Evolutionary conservation across 1,284 basidiomycete species (phyloP), one percentile per base, ranked within the genome.

Genomic region (Papiliotrema flavescens): DNA sequence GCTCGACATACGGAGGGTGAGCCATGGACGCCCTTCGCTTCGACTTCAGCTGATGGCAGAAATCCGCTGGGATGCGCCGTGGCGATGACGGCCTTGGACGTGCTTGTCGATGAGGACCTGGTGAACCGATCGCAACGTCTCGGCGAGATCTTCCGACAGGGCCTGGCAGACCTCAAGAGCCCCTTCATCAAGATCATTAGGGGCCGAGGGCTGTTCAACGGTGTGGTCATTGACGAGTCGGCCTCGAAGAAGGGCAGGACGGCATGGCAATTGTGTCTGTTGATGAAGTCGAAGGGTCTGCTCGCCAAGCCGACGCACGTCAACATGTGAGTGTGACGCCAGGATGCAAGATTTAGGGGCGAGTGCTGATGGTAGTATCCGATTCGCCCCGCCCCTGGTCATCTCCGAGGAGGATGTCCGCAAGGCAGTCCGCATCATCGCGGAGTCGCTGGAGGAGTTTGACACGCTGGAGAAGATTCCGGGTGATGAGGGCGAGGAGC

Each of bases 11-110:
- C 60, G 91, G 90, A 67, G 91, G 90, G 87, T 89, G 62, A 58
- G 84, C 76, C 13, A 28, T 2, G 39, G n/a, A 36, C 46, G 39
- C 52, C 19, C 28, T 51, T 22, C 2, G 53, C 15, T 45, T 49
- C 34, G 54, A 43, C 45, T 22, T 13, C 44, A 23, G 37, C 56
- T 63, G 53, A 61, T 36, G 17, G 13, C 53, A 90, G 90, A 39
- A 98, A 98, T 76, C 96, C 96, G 0, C 82, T 98, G 34, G 96
- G 88, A 11, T 96, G 91, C 65, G 95, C 96, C 19, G 90, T 97
- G 13, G 90, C 94, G 28, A 88, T 89, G 73, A 88, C 93, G 1
- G 92, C 95, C 0, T 82, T 98, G 44, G 83, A 88, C 54, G 93
- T 97, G 13, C 83, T 98, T 28, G 80, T 88, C 45, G 86, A 93